Conservation (phyloP, 1,284 basidiomycete genomes). For the Microbotryomycetes sp. region DNA sequence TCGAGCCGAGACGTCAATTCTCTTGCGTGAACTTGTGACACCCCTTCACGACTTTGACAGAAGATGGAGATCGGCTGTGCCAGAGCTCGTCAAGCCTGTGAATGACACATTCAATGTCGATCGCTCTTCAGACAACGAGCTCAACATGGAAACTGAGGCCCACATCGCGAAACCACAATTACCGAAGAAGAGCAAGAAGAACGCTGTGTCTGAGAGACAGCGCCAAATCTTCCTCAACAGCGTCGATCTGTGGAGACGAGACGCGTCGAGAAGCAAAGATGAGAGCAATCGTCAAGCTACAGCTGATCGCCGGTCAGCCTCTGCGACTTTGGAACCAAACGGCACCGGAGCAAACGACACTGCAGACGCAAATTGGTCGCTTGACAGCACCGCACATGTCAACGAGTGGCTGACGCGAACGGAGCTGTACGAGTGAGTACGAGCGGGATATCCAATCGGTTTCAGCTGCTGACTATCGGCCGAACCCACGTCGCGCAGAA, state of each 20-base stretch:
- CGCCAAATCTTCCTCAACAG: not conserved
- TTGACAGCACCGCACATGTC: not conserved
- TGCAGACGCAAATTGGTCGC: slow-evolving; percentile 4
- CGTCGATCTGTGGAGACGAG: not conserved
- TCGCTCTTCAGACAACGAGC: not conserved
- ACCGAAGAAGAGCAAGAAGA: not conserved
- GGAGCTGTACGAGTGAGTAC: slow-evolving; percentile 28
- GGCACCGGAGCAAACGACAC: slow-evolving; percentile 3
- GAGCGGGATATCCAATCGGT: not conserved
- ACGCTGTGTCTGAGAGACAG: slow-evolving; percentile 2
- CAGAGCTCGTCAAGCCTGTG: not conserved
- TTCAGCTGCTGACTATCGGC: not conserved
- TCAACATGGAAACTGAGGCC: not conserved
- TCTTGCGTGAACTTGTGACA: slow-evolving; percentile 11
- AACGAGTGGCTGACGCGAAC: slow-evolving; percentile 11
- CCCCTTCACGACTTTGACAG: slow-evolving; percentile 31
- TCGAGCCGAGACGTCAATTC: slow-evolving; percentile 5
- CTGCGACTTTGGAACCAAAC: too few relatives aligned
- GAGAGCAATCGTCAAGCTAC: not conserved
- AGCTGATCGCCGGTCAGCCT: not conserved
- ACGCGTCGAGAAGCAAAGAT: not conserved
- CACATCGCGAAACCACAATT: not conserved
- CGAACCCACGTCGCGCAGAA: slow-evolving; percentile 10
- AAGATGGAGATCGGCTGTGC: slow-evolving; percentile 15
- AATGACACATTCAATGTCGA: not conserved